Evolutionary conservation across 2,329 filamentous ascomycete genomes (phyloP).

Genomic region (Beauveria scarabaeidicola): DNA sequence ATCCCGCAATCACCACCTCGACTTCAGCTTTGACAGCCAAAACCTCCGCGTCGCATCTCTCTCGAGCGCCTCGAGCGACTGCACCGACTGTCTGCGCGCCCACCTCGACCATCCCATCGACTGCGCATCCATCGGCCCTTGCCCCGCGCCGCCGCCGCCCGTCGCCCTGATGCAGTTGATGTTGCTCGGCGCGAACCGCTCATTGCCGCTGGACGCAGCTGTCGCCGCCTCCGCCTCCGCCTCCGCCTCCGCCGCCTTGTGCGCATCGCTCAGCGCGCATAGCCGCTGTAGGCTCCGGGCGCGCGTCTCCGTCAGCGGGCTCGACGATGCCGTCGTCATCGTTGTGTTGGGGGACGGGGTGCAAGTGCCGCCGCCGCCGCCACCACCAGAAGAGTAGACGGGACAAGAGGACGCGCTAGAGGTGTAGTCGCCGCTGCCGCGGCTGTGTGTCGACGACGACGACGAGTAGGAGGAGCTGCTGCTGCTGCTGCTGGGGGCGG

Average conservation of each 20-base stretch:
- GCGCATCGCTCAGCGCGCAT: neutral
- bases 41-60: neutral
- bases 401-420: neutral
- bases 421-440: neutral
- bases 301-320: neutral
- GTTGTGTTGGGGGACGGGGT: neutral
- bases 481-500: neutral
- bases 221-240: too few relatives aligned
- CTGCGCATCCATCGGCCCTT: neutral
- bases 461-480: neutral
- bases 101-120: neutral
- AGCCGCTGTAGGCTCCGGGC: conserved; percentile 5
- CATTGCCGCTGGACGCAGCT: neutral
- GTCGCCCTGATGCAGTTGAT: neutral
- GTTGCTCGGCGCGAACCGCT: neutral
- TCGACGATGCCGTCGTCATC: neutral
- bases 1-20: neutral
- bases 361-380: neutral
- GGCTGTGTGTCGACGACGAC: neutral
- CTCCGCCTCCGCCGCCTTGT: neutral
- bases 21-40: neutral
- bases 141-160: neutral
- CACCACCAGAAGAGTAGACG: neutral
- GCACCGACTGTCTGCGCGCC: neutral
- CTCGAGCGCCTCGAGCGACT: conserved; percentile 3